Evolutionary conservation across 176 grass and related monocot species (phyloP).

Genomic region (Oryza meyeriana): DNA sequence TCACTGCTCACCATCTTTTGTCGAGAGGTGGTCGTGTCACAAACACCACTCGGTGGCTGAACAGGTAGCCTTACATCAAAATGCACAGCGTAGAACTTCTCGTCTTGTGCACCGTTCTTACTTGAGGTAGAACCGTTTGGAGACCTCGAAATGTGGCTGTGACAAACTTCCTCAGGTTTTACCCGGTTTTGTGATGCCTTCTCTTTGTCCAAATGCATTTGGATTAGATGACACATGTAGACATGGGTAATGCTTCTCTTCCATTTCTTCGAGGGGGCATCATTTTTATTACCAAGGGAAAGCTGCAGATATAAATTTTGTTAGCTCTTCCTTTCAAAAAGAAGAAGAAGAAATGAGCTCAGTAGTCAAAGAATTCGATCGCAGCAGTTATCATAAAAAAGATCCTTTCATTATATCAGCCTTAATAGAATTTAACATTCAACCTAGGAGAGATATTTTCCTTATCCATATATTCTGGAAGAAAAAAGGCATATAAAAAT

Average conservation of each 20-base stretch:
- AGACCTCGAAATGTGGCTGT: background rate
- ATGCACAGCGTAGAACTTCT: conserved; percentile 9
- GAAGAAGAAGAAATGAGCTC: no score
- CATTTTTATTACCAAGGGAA: background rate
- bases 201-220: conserved; percentile 48
- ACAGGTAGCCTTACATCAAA: background rate
- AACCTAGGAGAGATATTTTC: background rate
- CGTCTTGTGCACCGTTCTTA: background rate
- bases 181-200: conserved; percentile 26
- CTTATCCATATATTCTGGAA: background rate
- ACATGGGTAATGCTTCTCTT: conserved; percentile 63
- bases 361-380: background rate
- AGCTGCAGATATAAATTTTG: conserved; percentile 24
- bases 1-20: conserved; percentile 30
- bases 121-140: background rate
- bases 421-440: background rate
- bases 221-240: conserved; percentile 57
- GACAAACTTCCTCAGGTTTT: conserved; percentile 20
- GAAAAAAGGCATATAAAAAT: background rate
- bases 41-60: conserved; percentile 9
- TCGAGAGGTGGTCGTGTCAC: background rate
- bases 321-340: no score
- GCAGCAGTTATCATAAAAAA: background rate
- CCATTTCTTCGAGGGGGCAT: conserved; percentile 7
- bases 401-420: background rate